These are phyloP conservation scores for Achaetomiella virescens DNA, from an alignment of 495 filamentous ascomycete genomes.

Conservation along the genomic window DNA sequence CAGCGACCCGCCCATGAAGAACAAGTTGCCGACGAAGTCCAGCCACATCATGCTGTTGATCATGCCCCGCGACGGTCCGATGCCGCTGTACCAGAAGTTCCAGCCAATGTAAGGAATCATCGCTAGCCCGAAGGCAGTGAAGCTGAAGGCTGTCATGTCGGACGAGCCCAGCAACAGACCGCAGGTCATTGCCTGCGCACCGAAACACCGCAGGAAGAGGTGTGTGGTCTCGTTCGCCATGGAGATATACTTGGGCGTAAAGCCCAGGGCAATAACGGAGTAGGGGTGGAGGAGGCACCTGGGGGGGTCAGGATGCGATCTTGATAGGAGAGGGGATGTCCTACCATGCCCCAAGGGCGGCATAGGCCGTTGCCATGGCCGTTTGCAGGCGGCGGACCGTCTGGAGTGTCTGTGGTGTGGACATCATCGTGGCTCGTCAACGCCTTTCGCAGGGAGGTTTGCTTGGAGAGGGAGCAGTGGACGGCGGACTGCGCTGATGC, in stretches of 20 bases:
- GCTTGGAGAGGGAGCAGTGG: too few species aligned
- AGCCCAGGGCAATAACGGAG: conserved; percentile 20
- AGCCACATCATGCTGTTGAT: conserved; percentile 21
- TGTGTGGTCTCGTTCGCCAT: conserved; percentile 17
- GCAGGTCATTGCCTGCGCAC: conserved; percentile 29
- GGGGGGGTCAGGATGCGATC: neutral
- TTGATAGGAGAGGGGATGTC: neutral
- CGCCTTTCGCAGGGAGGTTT: neutral
- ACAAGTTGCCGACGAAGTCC: conserved; percentile 23
- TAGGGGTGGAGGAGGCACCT: conserved; percentile 26
- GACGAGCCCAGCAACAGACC: conserved; percentile 22
- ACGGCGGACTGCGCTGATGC: too few species aligned
- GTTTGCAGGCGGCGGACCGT: conserved; percentile 23
- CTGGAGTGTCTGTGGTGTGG: conserved; percentile 19
- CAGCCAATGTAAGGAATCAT: conserved; percentile 27
- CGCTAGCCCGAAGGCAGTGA: conserved; percentile 22
- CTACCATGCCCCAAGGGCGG: conserved; percentile 23
- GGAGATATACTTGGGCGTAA: conserved; percentile 18
- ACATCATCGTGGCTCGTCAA: conserved; percentile 5
- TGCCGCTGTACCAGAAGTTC: conserved; percentile 22
- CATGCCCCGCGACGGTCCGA: conserved; percentile 22
- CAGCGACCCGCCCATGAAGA: conserved; percentile 19
- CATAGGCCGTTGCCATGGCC: conserved; percentile 18
- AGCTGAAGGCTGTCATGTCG: conserved; percentile 19
- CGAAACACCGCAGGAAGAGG: conserved; percentile 24